These are phyloP conservation scores for Cadophora luteo-olivacea DNA, from an alignment of 2,329 filamentous ascomycete species.

Conservation along the genomic window DNA sequence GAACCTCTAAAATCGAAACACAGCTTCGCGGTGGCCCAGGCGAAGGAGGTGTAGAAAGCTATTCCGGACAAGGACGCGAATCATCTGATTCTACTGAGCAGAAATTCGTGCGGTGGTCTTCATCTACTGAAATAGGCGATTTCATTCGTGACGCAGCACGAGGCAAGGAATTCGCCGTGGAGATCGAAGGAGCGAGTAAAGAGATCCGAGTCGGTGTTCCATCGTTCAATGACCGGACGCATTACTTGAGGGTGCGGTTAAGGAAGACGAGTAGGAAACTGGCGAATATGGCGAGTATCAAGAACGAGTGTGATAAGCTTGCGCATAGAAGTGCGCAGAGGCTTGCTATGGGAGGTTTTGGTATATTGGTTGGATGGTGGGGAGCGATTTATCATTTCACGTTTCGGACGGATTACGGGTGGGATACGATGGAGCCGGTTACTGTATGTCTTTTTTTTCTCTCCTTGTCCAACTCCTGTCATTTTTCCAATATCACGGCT, in stretches of 20 bases:
- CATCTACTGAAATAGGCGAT: slow-evolving; percentile 88
- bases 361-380: slow-evolving; percentile 73
- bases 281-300: slow-evolving; percentile 72
- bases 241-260: slow-evolving; percentile 81
- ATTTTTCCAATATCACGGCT: too few relatives aligned
- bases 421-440: slow-evolving; percentile 90
- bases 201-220: slow-evolving; percentile 83
- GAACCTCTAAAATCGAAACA: slow-evolving; percentile 41
- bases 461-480: neutral
- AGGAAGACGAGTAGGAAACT: slow-evolving; percentile 75
- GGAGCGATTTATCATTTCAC: slow-evolving; percentile 73
- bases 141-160: slow-evolving; percentile 91
- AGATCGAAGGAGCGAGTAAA: slow-evolving; percentile 73
- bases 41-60: slow-evolving; percentile 70
- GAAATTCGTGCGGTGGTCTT: slow-evolving; percentile 86
- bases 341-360: slow-evolving; percentile 82
- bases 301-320: slow-evolving; percentile 79
- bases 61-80: slow-evolving; percentile 73
- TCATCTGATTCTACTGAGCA: slow-evolving; percentile 39
- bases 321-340: slow-evolving; percentile 80
- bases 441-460: slow-evolving; percentile 54
- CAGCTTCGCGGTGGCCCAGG: slow-evolving; percentile 54
- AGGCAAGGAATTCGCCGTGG: slow-evolving; percentile 83
- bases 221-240: slow-evolving; percentile 87
- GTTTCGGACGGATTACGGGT: slow-evolving; percentile 78